Percentiles rank a stretch among this genome's conserved stretches.
Conservation (phyloP, 192 early-diverging fungal species). For the Lobosporangium transversale region DNA sequence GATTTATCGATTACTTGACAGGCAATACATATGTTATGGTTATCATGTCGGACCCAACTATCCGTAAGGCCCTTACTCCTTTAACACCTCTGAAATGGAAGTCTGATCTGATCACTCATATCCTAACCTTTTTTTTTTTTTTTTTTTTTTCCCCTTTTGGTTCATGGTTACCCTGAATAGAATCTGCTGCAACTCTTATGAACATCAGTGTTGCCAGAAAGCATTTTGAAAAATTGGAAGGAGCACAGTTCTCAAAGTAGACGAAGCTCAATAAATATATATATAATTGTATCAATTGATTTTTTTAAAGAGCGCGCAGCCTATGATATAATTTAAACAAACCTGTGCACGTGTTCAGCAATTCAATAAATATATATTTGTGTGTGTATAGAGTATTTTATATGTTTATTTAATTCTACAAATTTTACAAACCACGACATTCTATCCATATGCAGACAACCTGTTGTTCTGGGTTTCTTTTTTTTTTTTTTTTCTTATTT, state of each 20-base stretch:
- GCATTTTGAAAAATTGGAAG: slow-evolving; percentile 86
- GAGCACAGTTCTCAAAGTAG: slow-evolving; percentile 53
- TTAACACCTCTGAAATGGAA: not conserved
- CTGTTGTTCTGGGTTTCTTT: no score
- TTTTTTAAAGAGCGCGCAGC: no score
- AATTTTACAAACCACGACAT: no score
- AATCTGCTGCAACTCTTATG: slow-evolving; percentile 82
- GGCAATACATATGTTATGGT: slow-evolving; percentile 91
- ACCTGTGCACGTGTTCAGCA: no score
- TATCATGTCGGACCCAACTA: slow-evolving; percentile 81
- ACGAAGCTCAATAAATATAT: no score
- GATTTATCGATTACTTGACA: slow-evolving; percentile 85
- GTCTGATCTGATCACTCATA: not conserved
- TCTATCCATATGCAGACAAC: no score
- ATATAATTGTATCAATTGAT: no score
- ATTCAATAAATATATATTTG: no score
- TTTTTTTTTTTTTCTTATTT: no score
- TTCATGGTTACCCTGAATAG: slow-evolving; percentile 51
- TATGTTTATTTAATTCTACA: no score
- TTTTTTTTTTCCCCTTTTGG: not conserved
- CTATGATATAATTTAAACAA: no score
- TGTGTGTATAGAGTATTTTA: no score
- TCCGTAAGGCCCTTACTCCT: slow-evolving; percentile 68
- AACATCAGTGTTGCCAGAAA: slow-evolving; percentile 84
- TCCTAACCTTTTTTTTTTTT: not conserved